Evolutionary conservation across 2,329 filamentous ascomycete genomes (phyloP).

Genomic region (Pseudocercospora fuligena): DNA sequence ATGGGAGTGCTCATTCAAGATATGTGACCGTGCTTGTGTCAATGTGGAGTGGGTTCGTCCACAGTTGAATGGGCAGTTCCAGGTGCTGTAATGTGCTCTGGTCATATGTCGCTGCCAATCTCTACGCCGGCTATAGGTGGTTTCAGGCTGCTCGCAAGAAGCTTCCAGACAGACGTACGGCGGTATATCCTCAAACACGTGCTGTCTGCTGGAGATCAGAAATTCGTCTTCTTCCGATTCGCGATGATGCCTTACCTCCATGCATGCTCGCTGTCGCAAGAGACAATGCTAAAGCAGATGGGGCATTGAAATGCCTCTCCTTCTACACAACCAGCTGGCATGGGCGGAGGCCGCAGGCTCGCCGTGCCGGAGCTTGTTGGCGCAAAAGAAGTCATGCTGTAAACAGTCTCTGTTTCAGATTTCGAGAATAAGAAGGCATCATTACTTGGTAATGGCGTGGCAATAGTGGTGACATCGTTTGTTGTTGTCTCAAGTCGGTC

Average conservation of each 20-base stretch:
- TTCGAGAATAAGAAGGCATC: too few relatives aligned
- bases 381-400: constrained; percentile 11
- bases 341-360: constrained; percentile 5
- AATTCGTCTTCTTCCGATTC: not conserved
- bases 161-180: not conserved
- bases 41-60: too few relatives aligned
- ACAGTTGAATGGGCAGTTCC: too few relatives aligned
- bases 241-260: not conserved
- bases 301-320: constrained; percentile 15
- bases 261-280: not conserved
- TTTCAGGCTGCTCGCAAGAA: too few relatives aligned
- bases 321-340: not conserved
- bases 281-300: constrained; percentile 4
- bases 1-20: not conserved
- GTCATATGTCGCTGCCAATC: too few relatives aligned
- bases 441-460: not conserved
- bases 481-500: not conserved
- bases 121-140: too few relatives aligned
- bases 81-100: too few relatives aligned
- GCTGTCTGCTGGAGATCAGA: not conserved
- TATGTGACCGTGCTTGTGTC: not conserved
- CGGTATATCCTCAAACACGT: constrained; percentile 9
- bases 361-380: not conserved
- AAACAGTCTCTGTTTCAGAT: not conserved
- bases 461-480: not conserved